Base-by-base conservation (phyloP, 23 red algal species). In the Gracilariopsis chorda region DNA sequence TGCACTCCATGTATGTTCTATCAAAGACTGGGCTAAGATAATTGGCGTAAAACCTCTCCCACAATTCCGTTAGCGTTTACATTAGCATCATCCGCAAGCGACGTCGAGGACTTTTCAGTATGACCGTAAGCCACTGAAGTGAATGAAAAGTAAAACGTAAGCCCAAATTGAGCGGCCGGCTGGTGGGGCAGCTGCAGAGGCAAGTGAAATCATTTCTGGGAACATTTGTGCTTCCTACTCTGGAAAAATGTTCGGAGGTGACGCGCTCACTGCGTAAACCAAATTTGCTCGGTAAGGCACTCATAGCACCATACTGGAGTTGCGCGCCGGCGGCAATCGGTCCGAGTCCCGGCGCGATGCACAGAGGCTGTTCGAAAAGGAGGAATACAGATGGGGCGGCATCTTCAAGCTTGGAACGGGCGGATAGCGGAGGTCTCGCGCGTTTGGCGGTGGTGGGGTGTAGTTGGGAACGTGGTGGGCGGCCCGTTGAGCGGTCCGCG, bases 111-210 rank as follows among this genome's bases (percentile, higher is more conserved):
- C 73, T 70, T 70, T 45, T 94, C 91, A 1, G 91, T 86, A 37
- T 94, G 55, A 2, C 91, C 91, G 37, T 86, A 86, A 62, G 80
- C 77, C 48, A 83, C 65, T 46, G 87, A 25, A 2, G 91, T 87
- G 44, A 78, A 77, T n/a, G n/a, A n/a, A 51, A 94, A 94, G 36
- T 70, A 80, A 35, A 94, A 60, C 41, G 69, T 40, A 29, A 94
- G 63, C 1, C 30, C 76, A 9, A 80, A 45, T 19, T 53, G 52
- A 19, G 48, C 37, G 34, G 14, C 48, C 5, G 48, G n/a, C n/a
- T n/a, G n/a, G 0, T 3, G 48, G 23, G 1, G 76, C 30, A 27
- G 76, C 76, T 19, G 48, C 48, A 28, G 48, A 21, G 32, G 76
- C 30, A n/a, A n/a, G n/a, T n/a, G n/a, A n/a, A n/a, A n/a, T n/a